Percentiles rank a stretch among this genome's conserved stretches.
phyloP scores from a whole-genome alignment of 345 rosid genomes.

The Camelina hispida region DNA sequence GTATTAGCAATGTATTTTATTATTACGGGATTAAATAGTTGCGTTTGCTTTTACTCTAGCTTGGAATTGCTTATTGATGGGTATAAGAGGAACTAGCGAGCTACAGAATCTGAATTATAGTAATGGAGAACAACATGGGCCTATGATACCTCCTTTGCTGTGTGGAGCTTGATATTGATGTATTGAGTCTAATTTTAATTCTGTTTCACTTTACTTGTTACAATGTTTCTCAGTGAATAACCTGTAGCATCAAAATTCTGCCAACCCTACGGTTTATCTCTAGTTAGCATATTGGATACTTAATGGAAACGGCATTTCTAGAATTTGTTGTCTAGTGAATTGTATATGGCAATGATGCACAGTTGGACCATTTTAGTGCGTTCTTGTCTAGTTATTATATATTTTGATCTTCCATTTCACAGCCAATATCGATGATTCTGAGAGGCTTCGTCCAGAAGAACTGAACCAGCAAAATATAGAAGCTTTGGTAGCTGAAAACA shows the following conservation, averaged over 20 bases:
- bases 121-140: background rate
- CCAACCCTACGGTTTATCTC: constrained; percentile 2
- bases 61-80: background rate
- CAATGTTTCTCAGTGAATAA: constrained; percentile 1
- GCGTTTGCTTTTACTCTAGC: constrained; percentile 16
- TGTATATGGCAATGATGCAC: constrained; percentile 21
- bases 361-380: constrained; percentile 8
- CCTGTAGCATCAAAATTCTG: constrained; percentile 7
- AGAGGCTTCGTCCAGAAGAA: constrained; percentile 95
- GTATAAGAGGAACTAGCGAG: background rate
- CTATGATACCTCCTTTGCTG: constrained; percentile 6
- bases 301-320: background rate
- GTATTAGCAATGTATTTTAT: background rate
- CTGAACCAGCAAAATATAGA: constrained; percentile 97
- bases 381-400: background rate
- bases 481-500: constrained; percentile 96
- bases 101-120: background rate
- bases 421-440: constrained; percentile 84
- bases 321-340: background rate
- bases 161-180: constrained; percentile 13
- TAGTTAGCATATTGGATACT: background rate
- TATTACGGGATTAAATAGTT: constrained; percentile 5
- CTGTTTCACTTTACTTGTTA: background rate
- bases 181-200: background rate
- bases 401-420: constrained; percentile 40